phyloP scores from a whole-genome alignment of 768 basidiomycete genomes.

The Agrocybe chaxingu region DNA sequence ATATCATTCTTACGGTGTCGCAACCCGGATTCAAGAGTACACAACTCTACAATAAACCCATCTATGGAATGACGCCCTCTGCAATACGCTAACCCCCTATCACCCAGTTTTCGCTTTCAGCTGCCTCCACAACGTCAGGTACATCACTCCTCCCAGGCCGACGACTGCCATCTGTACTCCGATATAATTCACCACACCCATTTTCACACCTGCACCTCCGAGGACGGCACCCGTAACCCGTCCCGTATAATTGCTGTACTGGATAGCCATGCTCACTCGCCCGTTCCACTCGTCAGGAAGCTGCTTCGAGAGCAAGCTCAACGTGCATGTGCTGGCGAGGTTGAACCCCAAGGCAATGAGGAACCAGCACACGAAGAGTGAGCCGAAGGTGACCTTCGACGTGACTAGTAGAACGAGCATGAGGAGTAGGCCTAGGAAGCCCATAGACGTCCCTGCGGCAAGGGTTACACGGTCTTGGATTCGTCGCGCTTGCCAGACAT shows the following conservation, averaged over 20 bases:
- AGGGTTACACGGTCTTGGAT: slow-evolving; percentile 62
- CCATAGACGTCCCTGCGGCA: slow-evolving; percentile 47
- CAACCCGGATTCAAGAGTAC: too few relatives aligned
- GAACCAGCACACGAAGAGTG: slow-evolving; percentile 51
- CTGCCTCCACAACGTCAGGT: slow-evolving; percentile 54
- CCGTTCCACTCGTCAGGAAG: slow-evolving; percentile 62
- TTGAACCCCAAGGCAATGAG: slow-evolving; percentile 71
- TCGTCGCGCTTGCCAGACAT: slow-evolving; percentile 53
- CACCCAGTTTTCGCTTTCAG: slow-evolving; percentile 65
- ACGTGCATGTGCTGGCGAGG: slow-evolving; percentile 64
- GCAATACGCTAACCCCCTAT: not conserved
- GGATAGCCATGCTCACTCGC: slow-evolving; percentile 53
- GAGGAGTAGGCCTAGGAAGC: slow-evolving; percentile 48
- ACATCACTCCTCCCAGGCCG: slow-evolving; percentile 53
- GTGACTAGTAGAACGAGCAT: slow-evolving; percentile 44
- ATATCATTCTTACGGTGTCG: too few relatives aligned
- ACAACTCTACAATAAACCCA: too few relatives aligned
- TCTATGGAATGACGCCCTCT: too few relatives aligned
- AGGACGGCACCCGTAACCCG: slow-evolving; percentile 64
- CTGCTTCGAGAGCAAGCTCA: slow-evolving; percentile 67
- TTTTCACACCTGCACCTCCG: slow-evolving; percentile 58
- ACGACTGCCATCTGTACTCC: slow-evolving; percentile 60
- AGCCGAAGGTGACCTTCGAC: slow-evolving; percentile 41
- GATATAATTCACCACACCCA: slow-evolving; percentile 61
- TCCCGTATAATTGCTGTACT: slow-evolving; percentile 69